Evolutionary conservation across 2,329 filamentous ascomycete genomes (phyloP), one percentile per base, ranked within the genome.

Genomic region (Calonectria montana): DNA sequence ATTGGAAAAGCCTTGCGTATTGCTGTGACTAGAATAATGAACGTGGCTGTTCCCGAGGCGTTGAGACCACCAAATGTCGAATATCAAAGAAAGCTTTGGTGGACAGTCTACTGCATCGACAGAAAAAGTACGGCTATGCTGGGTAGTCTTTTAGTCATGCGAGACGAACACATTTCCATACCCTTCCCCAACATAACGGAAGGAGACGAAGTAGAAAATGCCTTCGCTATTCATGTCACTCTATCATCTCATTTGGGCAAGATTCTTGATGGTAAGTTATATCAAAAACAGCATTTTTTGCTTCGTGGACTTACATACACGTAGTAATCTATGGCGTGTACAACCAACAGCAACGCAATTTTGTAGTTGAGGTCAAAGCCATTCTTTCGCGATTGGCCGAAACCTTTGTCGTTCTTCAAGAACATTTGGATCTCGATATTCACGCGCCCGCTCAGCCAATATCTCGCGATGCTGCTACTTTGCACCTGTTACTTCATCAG

Each of bases 41-140:
- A 76, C 25, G 62, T 73, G 37, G 50, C 67, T n/a, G 73, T 76
- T 25, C 71, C 75, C 0, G 75, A 76, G 66, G 71, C 64, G 1
- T 29, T 74, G 39, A 73, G 63, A 31, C 73, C 73, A 0, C 35
- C 71, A 21, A 73, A 73, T 29, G 62, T 73, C 3, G 71, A 74
- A 65, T 73, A 76, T 43, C 69, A 67, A 53, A 72, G 75, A 15
- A 71, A 67, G 5, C 65, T 77, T 4, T 77, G 73, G 75, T 77
- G 75, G 75, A 73, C 73, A 12, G 69, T 75, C 4, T 77, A 76
- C 43, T 77, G 75, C 12, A 76, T 77, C 6, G 75, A 77, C 13
- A 71, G 75, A 9, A 76, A 76, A 25, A 75, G 71, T 21, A 73
- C 75, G 16, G 65, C 68, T 8, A 72, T 76, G 73, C 27, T 76